Conservation (phyloP, 805 yeast species). For the Candida takata region DNA sequence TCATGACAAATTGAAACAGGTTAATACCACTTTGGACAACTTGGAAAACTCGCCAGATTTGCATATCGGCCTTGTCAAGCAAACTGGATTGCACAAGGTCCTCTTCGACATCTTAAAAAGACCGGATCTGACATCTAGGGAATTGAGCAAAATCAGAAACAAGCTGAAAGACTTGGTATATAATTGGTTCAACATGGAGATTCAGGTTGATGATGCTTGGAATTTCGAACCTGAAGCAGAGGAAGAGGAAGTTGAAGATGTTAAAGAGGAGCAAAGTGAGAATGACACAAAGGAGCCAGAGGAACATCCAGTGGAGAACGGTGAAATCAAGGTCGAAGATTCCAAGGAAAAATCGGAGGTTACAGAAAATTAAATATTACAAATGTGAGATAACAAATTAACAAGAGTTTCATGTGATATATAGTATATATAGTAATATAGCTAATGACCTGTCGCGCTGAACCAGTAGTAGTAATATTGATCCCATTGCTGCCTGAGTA, state of each 20-base stretch:
- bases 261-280: not conserved
- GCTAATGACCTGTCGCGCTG: too few relatives aligned
- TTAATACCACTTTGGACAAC: constrained; percentile 20
- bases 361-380: too few relatives aligned
- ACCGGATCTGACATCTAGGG: constrained; percentile 25
- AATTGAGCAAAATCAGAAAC: constrained; percentile 12
- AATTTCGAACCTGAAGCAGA: constrained; percentile 8
- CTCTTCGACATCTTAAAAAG: constrained; percentile 28
- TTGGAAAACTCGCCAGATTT: constrained; percentile 18
- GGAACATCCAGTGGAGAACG: too few relatives aligned
- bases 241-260: not conserved
- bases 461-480: too few relatives aligned
- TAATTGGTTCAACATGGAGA: constrained; percentile 22
- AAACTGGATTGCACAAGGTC: constrained; percentile 27
- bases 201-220: constrained; percentile 26
- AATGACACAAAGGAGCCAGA: not conserved
- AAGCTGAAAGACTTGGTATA: constrained; percentile 14
- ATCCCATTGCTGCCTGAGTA: too few relatives aligned
- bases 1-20: constrained; percentile 9
- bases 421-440: too few relatives aligned
- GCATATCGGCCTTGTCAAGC: constrained; percentile 26
- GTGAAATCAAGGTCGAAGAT: too few relatives aligned
- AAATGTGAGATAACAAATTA: too few relatives aligned
- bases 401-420: too few relatives aligned
- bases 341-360: too few relatives aligned